Percentiles rank a stretch among this genome's conserved stretches.
phyloP scores from a whole-genome alignment of 345 rosid species.

The Syzygium aromaticum region DNA sequence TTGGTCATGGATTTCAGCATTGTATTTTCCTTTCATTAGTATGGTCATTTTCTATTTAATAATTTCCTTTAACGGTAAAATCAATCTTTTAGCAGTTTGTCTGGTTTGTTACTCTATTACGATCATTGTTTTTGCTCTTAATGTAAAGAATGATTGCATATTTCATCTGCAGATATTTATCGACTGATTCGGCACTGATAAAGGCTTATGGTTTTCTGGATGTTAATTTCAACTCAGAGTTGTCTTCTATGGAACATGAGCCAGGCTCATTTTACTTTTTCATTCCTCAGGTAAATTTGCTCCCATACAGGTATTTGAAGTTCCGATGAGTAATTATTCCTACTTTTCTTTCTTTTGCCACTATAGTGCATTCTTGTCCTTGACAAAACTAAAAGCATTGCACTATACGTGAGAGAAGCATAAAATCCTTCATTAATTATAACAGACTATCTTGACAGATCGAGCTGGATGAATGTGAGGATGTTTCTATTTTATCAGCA shows the following conservation, averaged over 20 bases:
- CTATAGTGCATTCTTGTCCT: background rate
- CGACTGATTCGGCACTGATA: slow-evolving; percentile 47
- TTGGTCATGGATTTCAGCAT: background rate
- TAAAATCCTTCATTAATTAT: background rate
- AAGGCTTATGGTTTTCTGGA: slow-evolving; percentile 74
- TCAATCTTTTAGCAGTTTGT: background rate
- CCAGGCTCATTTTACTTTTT: slow-evolving; percentile 64
- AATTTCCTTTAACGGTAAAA: background rate
- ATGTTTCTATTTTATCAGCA: slow-evolving; percentile 57
- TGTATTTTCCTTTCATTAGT: background rate
- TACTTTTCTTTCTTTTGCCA: background rate
- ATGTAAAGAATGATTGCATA: slow-evolving; percentile 21
- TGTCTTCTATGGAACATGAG: slow-evolving; percentile 41
- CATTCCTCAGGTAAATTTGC: slow-evolving; percentile 67
- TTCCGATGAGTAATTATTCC: background rate
- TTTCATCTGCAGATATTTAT: slow-evolving; percentile 59
- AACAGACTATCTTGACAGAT: slow-evolving; percentile 40
- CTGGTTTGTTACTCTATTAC: background rate
- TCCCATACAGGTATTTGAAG: background rate
- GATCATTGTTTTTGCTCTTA: background rate
- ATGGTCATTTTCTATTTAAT: background rate
- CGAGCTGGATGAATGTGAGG: slow-evolving; percentile 62
- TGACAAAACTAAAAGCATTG: background rate
- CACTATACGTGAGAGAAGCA: background rate
- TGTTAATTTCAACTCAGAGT: slow-evolving; percentile 26